Conservation (phyloP, 345 rosid species). For the Citrus unshiu region DNA sequence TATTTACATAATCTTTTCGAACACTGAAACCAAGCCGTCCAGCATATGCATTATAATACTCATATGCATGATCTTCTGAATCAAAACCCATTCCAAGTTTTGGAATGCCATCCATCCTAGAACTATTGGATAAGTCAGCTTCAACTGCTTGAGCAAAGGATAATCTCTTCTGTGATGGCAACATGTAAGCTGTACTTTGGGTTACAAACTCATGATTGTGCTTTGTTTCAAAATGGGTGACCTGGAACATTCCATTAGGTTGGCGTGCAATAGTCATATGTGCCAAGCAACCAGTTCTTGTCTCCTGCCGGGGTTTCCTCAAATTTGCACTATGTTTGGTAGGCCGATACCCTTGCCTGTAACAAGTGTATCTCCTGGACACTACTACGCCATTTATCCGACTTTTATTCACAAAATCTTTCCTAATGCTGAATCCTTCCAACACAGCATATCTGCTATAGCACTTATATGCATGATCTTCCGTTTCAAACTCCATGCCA, state of each 20-base stretch:
- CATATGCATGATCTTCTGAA: slow-evolving; percentile 36
- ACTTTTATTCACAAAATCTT: slow-evolving; percentile 37
- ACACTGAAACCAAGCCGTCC: slow-evolving; percentile 34
- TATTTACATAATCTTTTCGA: slow-evolving; percentile 35
- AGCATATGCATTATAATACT: slow-evolving; percentile 36
- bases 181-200: slow-evolving; percentile 21
- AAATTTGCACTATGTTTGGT: slow-evolving; percentile 16
- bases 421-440: slow-evolving; percentile 34
- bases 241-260: slow-evolving; percentile 32
- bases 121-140: slow-evolving; percentile 26
- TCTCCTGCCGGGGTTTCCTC: slow-evolving; percentile 32
- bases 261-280: slow-evolving; percentile 37
- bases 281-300: slow-evolving; percentile 40
- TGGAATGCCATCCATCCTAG: slow-evolving; percentile 21
- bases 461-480: slow-evolving; percentile 30
- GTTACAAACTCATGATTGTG: slow-evolving; percentile 38
- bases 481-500: slow-evolving; percentile 35
- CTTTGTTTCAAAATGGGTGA: slow-evolving; percentile 27
- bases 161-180: slow-evolving; percentile 35
- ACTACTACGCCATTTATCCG: slow-evolving; percentile 26
- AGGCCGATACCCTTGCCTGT: slow-evolving; percentile 30
- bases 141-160: slow-evolving; percentile 34
- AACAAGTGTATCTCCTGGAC: slow-evolving; percentile 37
- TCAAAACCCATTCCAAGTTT: slow-evolving; percentile 41
- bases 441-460: slow-evolving; percentile 32